A percentile compares a stretch with the other conserved stretches of the same genome.
phyloP scores from a whole-genome alignment of 2,329 filamentous ascomycete genomes.

The Sarocladium kiliense region DNA sequence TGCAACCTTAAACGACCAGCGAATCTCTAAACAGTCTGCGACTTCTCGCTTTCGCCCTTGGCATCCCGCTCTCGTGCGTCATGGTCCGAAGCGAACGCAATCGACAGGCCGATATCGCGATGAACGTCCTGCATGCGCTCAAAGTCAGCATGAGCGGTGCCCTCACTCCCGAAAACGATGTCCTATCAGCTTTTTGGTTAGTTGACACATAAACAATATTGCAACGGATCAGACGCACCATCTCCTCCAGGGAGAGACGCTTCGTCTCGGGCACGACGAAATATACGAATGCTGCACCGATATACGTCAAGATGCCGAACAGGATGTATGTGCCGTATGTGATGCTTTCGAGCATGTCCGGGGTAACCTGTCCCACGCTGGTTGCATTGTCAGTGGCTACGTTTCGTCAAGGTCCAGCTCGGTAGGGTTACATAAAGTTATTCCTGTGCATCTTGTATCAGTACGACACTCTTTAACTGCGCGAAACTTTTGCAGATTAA shows the following conservation, averaged over 20 bases:
- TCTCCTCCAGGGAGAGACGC: constrained; percentile 57
- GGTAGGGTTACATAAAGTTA: constrained; percentile 50
- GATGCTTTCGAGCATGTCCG: constrained; percentile 59
- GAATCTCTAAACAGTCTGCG: not conserved
- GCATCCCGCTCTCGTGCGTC: not conserved
- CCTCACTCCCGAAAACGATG: constrained; percentile 61
- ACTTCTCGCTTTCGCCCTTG: not conserved
- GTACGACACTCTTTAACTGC: not conserved
- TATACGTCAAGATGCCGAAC: constrained; percentile 60
- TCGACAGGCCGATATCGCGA: constrained; percentile 55
- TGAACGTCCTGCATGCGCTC: constrained; percentile 70
- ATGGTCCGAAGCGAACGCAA: not conserved
- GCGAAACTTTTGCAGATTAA: not conserved
- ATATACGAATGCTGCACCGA: constrained; percentile 57
- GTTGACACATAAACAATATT: not conserved
- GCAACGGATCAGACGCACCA: constrained; percentile 26
- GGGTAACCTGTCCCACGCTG: constrained; percentile 61
- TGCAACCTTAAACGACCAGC: too few relatives aligned
- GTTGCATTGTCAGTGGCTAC: not conserved
- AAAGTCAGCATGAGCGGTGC: constrained; percentile 60
- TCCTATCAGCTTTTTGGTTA: constrained; percentile 34
- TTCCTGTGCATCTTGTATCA: constrained; percentile 29
- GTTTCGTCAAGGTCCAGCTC: too few relatives aligned
- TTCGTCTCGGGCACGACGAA: constrained; percentile 62
- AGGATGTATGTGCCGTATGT: constrained; percentile 67